These are phyloP conservation scores for Solanum virginianum DNA, from an alignment of 257 asterid genomes.

Conservation along the genomic window DNA sequence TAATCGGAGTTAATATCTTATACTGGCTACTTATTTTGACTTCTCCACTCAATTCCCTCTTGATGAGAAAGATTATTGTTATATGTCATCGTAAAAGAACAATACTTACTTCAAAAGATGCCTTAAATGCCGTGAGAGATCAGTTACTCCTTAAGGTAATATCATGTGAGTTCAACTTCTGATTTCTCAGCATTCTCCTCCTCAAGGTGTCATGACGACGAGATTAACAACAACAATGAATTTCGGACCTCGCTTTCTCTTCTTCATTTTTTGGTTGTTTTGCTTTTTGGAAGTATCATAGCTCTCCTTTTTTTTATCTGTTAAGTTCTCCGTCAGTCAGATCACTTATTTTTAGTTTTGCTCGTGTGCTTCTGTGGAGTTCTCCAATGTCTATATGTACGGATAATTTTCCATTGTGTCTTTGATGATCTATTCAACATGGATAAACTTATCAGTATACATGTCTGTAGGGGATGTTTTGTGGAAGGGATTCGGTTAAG, in stretches of 20 bases:
- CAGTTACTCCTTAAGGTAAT: not conserved
- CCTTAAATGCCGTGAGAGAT: not conserved
- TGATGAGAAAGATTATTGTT: not conserved
- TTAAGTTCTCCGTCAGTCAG: not conserved
- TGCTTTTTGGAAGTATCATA: not conserved
- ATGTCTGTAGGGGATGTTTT: conserved; percentile 73
- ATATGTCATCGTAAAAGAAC: not conserved
- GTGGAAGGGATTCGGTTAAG: conserved; percentile 83
- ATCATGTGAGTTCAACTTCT: not conserved
- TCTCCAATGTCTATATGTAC: not conserved
- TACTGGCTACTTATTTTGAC: not conserved
- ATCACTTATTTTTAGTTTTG: not conserved
- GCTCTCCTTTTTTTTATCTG: not conserved
- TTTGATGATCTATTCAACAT: not conserved
- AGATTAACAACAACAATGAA: not conserved
- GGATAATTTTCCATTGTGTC: not conserved
- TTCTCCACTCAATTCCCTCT: not conserved
- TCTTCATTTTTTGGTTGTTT: not conserved
- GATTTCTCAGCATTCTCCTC: not conserved
- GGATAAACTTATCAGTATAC: not conserved
- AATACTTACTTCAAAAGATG: not conserved
- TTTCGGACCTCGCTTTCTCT: not conserved
- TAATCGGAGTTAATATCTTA: not conserved
- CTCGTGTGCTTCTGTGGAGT: not conserved
- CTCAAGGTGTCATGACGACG: not conserved